Percentiles rank a stretch among this genome's conserved stretches.
phyloP scores from a whole-genome alignment of 805 yeast genomes.

The Schwanniomyces sp. region DNA sequence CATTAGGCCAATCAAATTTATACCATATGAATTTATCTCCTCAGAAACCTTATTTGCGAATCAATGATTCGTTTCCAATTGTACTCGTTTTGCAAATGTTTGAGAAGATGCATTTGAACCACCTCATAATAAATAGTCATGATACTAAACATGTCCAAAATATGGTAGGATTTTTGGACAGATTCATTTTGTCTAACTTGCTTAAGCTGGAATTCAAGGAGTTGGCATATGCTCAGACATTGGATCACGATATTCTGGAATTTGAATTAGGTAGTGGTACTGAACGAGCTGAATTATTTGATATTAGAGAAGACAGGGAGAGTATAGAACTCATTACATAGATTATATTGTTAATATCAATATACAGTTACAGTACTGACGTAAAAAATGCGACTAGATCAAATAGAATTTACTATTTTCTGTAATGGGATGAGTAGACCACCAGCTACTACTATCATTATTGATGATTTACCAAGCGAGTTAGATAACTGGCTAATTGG shows the following conservation, averaged over 20 bases:
- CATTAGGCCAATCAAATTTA: slow-evolving; percentile 3
- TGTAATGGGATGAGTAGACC: slow-evolving; percentile 15
- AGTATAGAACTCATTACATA: slow-evolving; percentile 32
- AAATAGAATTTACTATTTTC: too few species aligned
- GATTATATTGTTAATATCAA: neutral
- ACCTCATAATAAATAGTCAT: slow-evolving; percentile 25
- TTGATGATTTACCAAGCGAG: slow-evolving; percentile 10
- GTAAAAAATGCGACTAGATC: neutral
- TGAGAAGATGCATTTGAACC: slow-evolving; percentile 39
- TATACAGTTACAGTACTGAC: neutral
- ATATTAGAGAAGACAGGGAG: slow-evolving; percentile 16
- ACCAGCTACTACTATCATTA: slow-evolving; percentile 19
- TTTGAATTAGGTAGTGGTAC: slow-evolving; percentile 22
- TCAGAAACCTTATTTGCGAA: slow-evolving; percentile 22
- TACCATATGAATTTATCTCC: slow-evolving; percentile 14
- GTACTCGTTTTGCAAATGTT: slow-evolving; percentile 34
- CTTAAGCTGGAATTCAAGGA: slow-evolving; percentile 26
- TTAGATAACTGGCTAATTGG: slow-evolving; percentile 33
- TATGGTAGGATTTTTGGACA: slow-evolving; percentile 39
- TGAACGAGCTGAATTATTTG: slow-evolving; percentile 6
- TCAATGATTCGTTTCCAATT: slow-evolving; percentile 31
- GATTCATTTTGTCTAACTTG: slow-evolving; percentile 32
- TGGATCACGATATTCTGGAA: slow-evolving; percentile 11
- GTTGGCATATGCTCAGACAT: slow-evolving; percentile 8
- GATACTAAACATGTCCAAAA: slow-evolving; percentile 7